Evolutionary conservation across 768 basidiomycete species (phyloP).

Genomic region (Kwoniella heveanensis): DNA sequence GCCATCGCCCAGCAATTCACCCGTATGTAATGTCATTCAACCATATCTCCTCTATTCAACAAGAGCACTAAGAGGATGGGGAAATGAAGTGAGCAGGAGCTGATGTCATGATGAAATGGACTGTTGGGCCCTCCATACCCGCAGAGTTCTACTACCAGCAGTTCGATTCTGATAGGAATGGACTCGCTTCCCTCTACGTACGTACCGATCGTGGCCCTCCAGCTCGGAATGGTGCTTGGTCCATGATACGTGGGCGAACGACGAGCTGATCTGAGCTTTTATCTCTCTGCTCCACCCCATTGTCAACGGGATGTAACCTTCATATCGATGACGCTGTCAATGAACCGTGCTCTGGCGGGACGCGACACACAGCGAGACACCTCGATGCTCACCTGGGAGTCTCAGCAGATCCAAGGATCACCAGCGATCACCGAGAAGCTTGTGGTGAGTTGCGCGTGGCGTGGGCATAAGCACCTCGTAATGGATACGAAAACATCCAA

Average conservation of each 20-base stretch:
- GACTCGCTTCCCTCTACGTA: slow-evolving; percentile 74
- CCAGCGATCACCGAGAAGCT: slow-evolving; percentile 73
- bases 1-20: slow-evolving; percentile 66
- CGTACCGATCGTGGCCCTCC: no score
- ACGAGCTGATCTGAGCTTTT: no score
- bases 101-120: not conserved
- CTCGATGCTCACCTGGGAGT: slow-evolving; percentile 85
- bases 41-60: not conserved
- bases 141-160: slow-evolving; percentile 77
- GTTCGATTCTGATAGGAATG: slow-evolving; percentile 68
- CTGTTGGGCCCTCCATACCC: slow-evolving; percentile 57
- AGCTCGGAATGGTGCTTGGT: no score
- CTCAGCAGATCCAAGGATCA: slow-evolving; percentile 63
- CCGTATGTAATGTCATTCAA: slow-evolving; percentile 28
- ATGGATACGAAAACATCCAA: no score
- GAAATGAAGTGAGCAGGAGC: not conserved
- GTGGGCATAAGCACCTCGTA: not conserved
- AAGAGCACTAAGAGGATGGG: no score
- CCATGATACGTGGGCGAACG: no score
- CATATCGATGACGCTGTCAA: no score
- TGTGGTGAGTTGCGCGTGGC: slow-evolving; percentile 60
- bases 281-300: no score
- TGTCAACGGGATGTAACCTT: no score
- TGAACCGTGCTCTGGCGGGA: no score
- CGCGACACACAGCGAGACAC: slow-evolving; percentile 67